Conservation (phyloP, 352 stramenopile species). For the Phytopythium vexans region DNA sequence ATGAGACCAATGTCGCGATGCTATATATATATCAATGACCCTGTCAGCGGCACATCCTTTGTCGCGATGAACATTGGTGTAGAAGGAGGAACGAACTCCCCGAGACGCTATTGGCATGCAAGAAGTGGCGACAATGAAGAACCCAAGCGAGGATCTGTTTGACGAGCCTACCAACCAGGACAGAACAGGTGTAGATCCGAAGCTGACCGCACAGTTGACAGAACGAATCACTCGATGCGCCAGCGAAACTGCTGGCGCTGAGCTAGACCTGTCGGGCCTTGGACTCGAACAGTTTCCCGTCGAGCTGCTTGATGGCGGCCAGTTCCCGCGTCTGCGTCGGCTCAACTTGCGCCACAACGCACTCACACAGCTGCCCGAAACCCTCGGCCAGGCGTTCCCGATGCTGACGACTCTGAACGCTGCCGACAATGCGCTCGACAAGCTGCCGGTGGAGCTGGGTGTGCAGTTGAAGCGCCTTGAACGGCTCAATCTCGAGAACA, state of each 20-base stretch:
- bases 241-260: conserved; percentile 24
- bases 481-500: conserved; percentile 42
- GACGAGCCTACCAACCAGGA: too few species aligned
- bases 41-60: too few species aligned
- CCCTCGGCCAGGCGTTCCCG: conserved; percentile 27
- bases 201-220: conserved; percentile 1
- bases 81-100: too few species aligned
- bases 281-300: conserved; percentile 29
- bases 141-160: too few species aligned
- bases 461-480: conserved; percentile 28
- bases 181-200: background rate
- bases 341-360: conserved; percentile 49
- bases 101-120: too few species aligned
- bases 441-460: conserved; percentile 31
- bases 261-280: conserved; percentile 49
- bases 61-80: too few species aligned
- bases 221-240: conserved; percentile 17
- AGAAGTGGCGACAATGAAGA: too few species aligned
- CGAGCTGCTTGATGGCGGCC: conserved; percentile 14
- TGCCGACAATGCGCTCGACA: conserved; percentile 31
- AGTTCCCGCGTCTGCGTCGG: conserved; percentile 37
- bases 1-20: too few species aligned
- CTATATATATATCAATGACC: too few species aligned
- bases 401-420: conserved; percentile 41
- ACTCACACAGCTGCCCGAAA: conserved; percentile 26